A percentile compares a stretch with the other conserved stretches of the same genome.
These are phyloP conservation scores for Tulasnella calospora DNA, from an alignment of 768 basidiomycete genomes.

Conservation along the genomic window DNA sequence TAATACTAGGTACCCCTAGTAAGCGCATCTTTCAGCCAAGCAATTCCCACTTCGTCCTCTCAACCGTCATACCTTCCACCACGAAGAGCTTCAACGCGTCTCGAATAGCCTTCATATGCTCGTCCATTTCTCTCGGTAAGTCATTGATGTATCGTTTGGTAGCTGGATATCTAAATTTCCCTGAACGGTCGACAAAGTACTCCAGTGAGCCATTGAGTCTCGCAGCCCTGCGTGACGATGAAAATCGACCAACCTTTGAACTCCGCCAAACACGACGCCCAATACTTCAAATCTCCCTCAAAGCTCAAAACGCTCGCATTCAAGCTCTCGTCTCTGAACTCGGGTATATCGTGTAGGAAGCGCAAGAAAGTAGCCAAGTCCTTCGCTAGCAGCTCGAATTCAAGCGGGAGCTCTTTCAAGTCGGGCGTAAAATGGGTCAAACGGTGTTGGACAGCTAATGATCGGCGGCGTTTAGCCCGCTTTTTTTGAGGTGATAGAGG, in stretches of 20 bases:
- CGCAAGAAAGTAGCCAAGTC: conserved; percentile 64
- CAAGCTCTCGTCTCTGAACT: conserved; percentile 61
- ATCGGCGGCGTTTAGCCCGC: not conserved
- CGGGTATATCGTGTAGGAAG: conserved; percentile 72
- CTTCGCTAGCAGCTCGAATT: conserved; percentile 55
- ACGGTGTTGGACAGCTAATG: not conserved
- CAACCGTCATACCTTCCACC: conserved; percentile 51
- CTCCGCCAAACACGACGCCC: conserved; percentile 64
- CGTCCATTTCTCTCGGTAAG: conserved; percentile 66
- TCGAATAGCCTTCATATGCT: conserved; percentile 65
- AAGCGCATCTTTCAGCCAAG: not conserved
- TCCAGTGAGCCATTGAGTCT: not conserved
- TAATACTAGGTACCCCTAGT: conserved; percentile 67
- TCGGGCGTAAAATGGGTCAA: conserved; percentile 39
- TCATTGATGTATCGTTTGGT: conserved; percentile 66
- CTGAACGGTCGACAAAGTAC: conserved; percentile 36
- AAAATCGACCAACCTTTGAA: conserved; percentile 47
- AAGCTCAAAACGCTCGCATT: conserved; percentile 64
- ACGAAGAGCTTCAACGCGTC: conserved; percentile 65
- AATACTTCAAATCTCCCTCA: conserved; percentile 70
- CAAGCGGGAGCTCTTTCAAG: conserved; percentile 59
- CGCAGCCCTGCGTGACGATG: not conserved
- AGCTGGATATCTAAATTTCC: conserved; percentile 65
- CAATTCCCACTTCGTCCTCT: not conserved
- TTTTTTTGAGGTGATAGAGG: conserved; percentile 7